These are phyloP conservation scores for Baorangia bicolor DNA, from an alignment of 768 basidiomycete genomes.

Conservation along the genomic window DNA sequence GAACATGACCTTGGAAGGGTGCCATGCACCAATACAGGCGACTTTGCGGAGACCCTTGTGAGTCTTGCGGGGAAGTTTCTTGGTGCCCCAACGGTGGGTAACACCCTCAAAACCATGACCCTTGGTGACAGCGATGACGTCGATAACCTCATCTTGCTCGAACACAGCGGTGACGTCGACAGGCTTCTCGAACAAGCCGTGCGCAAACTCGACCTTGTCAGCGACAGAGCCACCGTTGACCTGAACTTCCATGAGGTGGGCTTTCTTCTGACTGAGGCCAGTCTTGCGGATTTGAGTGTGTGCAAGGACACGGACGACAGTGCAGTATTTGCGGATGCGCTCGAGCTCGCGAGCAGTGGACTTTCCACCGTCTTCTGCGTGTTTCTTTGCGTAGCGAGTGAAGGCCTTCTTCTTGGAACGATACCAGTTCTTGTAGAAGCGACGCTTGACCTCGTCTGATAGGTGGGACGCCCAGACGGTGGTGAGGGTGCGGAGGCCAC, in stretches of 20 bases:
- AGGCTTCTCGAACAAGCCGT: conserved; percentile 94
- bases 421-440: conserved; percentile 99
- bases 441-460: conserved; percentile 95
- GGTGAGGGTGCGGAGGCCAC: conserved; percentile 96
- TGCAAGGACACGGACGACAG: conserved; percentile 97
- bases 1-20: conserved; percentile 99
- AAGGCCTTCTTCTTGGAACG: conserved; percentile 99
- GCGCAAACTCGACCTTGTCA: conserved; percentile 97
- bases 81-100: conserved; percentile 98
- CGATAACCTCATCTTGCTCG: conserved; percentile 95
- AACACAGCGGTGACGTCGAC: conserved; percentile 84
- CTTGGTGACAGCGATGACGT: conserved; percentile 97
- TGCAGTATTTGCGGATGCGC: conserved; percentile 99
- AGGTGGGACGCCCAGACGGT: conserved; percentile 99
- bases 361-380: conserved; percentile 92
- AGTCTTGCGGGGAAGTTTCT: conserved; percentile 97
- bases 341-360: conserved; percentile 94
- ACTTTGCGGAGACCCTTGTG: conserved; percentile 99
- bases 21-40: conserved; percentile 98
- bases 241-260: conserved; percentile 99
- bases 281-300: conserved; percentile 99
- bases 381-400: conserved; percentile 99
- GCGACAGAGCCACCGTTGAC: conserved; percentile 94
- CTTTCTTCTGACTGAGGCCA: conserved; percentile 97
- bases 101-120: conserved; percentile 99